These are phyloP conservation scores for Ophiostoma piceae DNA, from an alignment of 2,329 filamentous ascomycete genomes.

Conservation along the genomic window DNA sequence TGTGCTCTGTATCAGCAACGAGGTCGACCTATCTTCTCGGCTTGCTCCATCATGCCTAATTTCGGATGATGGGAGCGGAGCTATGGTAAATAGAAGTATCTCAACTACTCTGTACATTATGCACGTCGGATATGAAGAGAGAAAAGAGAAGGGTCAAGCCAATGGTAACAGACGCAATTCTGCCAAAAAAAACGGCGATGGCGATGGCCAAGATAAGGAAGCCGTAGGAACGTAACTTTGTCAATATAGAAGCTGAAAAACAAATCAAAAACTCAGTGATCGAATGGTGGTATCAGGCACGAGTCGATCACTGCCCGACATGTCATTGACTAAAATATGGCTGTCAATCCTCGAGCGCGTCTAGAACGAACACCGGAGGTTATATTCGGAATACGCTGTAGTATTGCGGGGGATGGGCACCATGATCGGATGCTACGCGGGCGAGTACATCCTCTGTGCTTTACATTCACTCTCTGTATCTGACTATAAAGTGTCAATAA, in stretches of 20 bases:
- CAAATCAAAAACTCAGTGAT: not conserved
- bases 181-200: not conserved
- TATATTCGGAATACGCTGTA: not conserved
- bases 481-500: no score
- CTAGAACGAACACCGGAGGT: not conserved
- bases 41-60: not conserved
- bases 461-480: no score
- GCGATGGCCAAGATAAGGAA: not conserved
- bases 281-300: no score
- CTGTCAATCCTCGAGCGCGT: not conserved
- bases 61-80: constrained; percentile 5
- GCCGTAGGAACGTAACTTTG: not conserved
- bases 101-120: not conserved
- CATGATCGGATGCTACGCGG: not conserved
- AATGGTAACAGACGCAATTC: not conserved
- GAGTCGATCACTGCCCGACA: not conserved
- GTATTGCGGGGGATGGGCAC: not conserved
- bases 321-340: not conserved
- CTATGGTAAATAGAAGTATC: not conserved
- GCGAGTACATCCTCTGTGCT: no score
- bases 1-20: not conserved
- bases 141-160: not conserved
- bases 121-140: not conserved
- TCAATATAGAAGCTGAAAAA: not conserved
- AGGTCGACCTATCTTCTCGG: not conserved